A percentile compares a stretch with the other conserved stretches of the same genome.
Conservation (phyloP, 1,284 basidiomycete species). For the Ceratobasidium sp. region DNA sequence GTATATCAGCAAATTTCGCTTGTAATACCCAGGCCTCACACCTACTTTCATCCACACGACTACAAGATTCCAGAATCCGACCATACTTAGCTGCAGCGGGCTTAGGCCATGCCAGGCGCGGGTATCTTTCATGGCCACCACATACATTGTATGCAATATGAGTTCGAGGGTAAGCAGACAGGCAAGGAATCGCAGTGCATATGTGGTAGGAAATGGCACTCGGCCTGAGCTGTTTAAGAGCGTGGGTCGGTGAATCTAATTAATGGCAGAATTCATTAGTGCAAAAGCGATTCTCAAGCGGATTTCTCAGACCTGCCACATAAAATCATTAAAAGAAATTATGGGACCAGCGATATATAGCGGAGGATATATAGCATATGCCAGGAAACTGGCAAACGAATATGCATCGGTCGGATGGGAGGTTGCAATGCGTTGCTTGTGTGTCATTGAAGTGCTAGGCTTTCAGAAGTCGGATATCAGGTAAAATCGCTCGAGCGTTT, state of each 20-base stretch:
- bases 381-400: conserved; percentile 64
- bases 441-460: conserved; percentile 51
- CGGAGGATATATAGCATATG: conserved; percentile 89
- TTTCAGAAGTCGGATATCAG: conserved; percentile 45
- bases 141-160: conserved; percentile 93
- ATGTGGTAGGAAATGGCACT: conserved; percentile 52
- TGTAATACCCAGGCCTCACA: conserved; percentile 14
- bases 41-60: conserved; percentile 95
- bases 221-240: conserved; percentile 50
- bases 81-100: conserved; percentile 86
- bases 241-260: conserved; percentile 64
- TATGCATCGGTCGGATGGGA: conserved; percentile 61
- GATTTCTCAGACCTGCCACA: conserved; percentile 73
- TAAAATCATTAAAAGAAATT: conserved; percentile 94
- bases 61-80: conserved; percentile 97
- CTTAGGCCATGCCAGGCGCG: conserved; percentile 77
- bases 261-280: neutral
- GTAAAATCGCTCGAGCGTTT: neutral
- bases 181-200: conserved; percentile 74
- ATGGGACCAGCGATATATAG: conserved; percentile 97
- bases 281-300: neutral
- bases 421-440: conserved; percentile 65
- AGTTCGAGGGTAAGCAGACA: conserved; percentile 89
- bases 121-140: conserved; percentile 96
- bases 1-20: neutral